Evolutionary conservation across 495 filamentous ascomycete genomes (phyloP).

Genomic region (Amphirosellinia nigrospora): DNA sequence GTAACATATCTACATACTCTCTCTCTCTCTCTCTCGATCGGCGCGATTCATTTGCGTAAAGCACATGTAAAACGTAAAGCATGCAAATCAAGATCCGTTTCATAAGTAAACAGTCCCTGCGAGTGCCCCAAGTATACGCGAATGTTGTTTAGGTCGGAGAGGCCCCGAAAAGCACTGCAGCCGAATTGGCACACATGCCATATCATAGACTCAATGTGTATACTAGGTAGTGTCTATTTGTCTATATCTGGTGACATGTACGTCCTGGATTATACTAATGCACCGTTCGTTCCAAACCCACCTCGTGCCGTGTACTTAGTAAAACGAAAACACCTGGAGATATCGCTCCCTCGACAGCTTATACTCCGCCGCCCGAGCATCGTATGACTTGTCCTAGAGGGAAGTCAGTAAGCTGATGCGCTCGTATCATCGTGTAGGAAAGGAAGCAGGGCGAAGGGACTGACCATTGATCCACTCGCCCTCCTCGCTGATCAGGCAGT

Average conservation of each 20-base stretch:
- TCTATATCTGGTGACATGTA: constrained; percentile 14
- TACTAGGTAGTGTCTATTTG: constrained; percentile 18
- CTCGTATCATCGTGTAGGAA: not conserved
- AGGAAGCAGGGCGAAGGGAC: constrained; percentile 28
- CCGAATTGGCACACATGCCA: not conserved
- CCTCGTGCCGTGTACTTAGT: constrained; percentile 1
- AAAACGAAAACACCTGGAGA: not conserved
- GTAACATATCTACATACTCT: no score
- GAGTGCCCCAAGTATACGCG: not conserved
- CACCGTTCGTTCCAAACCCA: not conserved
- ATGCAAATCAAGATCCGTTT: not conserved
- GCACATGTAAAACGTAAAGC: not conserved
- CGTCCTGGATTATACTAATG: constrained; percentile 17
- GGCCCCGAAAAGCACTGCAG: not conserved
- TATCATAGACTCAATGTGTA: constrained; percentile 4
- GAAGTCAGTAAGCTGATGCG: constrained; percentile 29
- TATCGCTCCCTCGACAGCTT: constrained; percentile 16
- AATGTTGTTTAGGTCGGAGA: not conserved
- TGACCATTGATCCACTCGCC: constrained; percentile 67
- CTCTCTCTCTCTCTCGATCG: not conserved
- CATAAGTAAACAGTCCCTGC: not conserved
- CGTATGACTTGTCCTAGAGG: constrained; percentile 49
- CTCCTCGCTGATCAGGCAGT: constrained; percentile 61
- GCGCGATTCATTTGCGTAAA: not conserved
- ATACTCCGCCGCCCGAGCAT: constrained; percentile 40